Evolutionary conservation across 129 eudicot species (phyloP), one percentile per base, ranked within the genome.

Genomic region (Artemisia tridentata): DNA sequence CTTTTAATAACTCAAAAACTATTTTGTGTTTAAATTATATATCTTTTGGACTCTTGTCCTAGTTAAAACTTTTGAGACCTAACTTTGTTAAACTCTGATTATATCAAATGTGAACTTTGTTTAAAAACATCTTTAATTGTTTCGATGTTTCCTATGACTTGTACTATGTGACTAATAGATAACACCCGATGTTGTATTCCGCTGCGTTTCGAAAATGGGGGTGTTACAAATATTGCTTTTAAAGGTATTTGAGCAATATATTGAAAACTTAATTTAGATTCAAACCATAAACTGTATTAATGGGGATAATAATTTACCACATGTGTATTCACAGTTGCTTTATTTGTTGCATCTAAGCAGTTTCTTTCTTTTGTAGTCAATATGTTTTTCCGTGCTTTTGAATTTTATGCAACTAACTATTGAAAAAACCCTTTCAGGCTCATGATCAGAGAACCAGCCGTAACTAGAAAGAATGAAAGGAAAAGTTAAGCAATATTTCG

Each of bases 401-500:
- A 86, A 70, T 62, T 71, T 69, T 65, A 53, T 57, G 65, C 75
- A 48, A 68, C 61, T 23, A 80, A 78, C 59, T 80, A 71, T 13
- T 56, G 72, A 65, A 79, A 81, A 73, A 46, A 20, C 68, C 34
- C 65, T 46, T 19, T 53, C 48, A 31, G 60, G 69, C 65, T 73
- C 82, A 56, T n/a, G 19, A 72, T 65, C 72, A 77, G 86, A 79
- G 72, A 76, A 76, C 96, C 98, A 92, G 29, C 90, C 91, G 69
- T 92, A 92, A 78, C 98, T 92, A 68, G 75, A 82, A 77, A 80
- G 57, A 73, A 58, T 1, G 23, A 34, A 77, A 50, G 16, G 38
- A 13, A 31, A 13, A 31, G 55, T 75, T 65, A 75, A 62, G 14
- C 47, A 3, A 43, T 11, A 48, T 49, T 61, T 65, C 7, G 31